Evolutionary conservation across 1,284 basidiomycete genomes (phyloP), one percentile per base, ranked within the genome.

Genomic region (Cystobasidiaceae sp.): DNA sequence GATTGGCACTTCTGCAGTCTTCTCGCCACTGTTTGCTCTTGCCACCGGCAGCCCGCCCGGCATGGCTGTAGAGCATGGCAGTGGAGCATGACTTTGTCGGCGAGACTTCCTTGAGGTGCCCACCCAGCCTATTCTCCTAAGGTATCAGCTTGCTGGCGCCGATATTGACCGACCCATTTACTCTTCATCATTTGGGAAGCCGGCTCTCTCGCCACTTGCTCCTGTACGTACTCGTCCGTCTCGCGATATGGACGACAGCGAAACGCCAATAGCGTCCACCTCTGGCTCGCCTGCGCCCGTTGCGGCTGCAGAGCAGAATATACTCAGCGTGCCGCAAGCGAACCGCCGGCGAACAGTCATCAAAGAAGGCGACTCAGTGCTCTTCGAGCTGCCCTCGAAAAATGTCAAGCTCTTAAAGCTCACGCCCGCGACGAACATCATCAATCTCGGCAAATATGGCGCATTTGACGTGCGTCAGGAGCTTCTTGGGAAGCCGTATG

Each of bases 371-470:
- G 80, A 88, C 74, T 83, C 82, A 13, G 81, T 90, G 27, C 78
- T 90, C 8, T 74, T 90, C 44, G 81, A 80, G 66, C 74, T 89
- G 54, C 87, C 87, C 9, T 88, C 82, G 68, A 85, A 85, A 49
- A 86, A 88, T 67, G 77, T 86, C 43, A 83, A 82, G 69, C 82
- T 83, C 43, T 75, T 86, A 67, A 88, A 86, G 76, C 74, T 87
- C 43, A 44, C 23, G 3, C 17, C 30, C 83, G 86, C 70, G 80
- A 86, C 77, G 78, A 81, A 87, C 88, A 75, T 79, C 21, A 74
- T 88, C 48, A 81, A 82, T 45, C 78, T 90, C 19, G 88, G 88
- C 69, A 86, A 86, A 75, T 82, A 86, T 67, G 89, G 89, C 8
- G 82, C 83, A 4, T 91, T 92, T 75, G 74, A 81, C 68, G 46